Evolutionary conservation across 2,329 filamentous ascomycete species (phyloP).

Genomic region (Trichophyton rubrum): DNA sequence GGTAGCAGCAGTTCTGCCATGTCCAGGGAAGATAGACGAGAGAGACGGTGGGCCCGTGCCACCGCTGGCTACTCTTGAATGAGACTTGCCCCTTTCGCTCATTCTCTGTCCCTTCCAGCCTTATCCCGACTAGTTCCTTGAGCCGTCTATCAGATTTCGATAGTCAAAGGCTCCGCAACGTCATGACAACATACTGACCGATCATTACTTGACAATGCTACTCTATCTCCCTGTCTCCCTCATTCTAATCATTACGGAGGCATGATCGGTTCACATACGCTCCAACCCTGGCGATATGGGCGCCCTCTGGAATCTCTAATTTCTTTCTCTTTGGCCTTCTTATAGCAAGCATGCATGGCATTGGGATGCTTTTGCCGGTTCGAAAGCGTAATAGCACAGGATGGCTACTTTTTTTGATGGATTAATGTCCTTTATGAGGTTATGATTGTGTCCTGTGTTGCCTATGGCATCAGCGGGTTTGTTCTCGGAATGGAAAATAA

Average conservation of each 20-base stretch:
- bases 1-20: conserved; percentile 30
- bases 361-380: neutral
- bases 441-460: neutral
- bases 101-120: neutral
- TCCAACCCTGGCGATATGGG: neutral
- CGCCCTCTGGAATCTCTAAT: neutral
- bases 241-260: too few species aligned
- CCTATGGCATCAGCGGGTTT: neutral
- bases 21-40: conserved; percentile 35
- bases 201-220: neutral
- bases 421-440: neutral
- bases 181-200: neutral
- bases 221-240: too few species aligned
- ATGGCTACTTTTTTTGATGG: neutral
- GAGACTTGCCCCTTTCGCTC: neutral
- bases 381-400: neutral
- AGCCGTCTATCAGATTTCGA: neutral
- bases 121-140: neutral
- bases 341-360: neutral
- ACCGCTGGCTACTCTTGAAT: neutral
- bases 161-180: neutral
- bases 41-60: conserved; percentile 30
- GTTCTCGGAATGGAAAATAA: neutral
- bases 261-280: neutral
- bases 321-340: neutral